These are phyloP conservation scores for Pichia occidentalis DNA, from an alignment of 805 yeast genomes.

Conservation along the genomic window DNA sequence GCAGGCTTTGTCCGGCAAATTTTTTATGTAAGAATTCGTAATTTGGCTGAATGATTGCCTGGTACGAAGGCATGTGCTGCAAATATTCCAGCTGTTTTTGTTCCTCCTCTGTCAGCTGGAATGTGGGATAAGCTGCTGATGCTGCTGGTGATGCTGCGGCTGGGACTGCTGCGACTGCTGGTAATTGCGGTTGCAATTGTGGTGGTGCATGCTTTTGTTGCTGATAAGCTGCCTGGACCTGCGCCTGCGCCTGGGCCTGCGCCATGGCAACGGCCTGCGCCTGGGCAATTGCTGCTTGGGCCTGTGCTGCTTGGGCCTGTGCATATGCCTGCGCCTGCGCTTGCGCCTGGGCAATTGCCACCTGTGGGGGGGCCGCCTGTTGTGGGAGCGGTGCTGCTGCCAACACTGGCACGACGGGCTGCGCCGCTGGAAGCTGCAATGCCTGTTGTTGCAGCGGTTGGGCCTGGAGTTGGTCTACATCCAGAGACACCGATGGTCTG, in stretches of 20 bases:
- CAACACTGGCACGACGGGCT: no score
- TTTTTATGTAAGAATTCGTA: conserved; percentile 24
- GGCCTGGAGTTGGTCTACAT: conserved; percentile 10
- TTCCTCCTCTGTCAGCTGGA: conserved; percentile 21
- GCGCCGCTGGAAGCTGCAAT: no score
- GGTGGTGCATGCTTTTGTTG: conserved; percentile 8
- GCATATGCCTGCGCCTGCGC: conserved; percentile 5
- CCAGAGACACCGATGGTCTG: conserved; percentile 11
- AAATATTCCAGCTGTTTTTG: conserved; percentile 26
- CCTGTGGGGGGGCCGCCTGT: conserved; percentile 1
- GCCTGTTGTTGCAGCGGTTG: conserved; percentile 4
- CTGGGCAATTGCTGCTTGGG: conserved; percentile 4
- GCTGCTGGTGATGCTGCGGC: conserved; percentile 7
- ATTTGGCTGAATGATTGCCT: conserved; percentile 31
- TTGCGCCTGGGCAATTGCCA: conserved; percentile 2
- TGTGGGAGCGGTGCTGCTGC: not conserved
- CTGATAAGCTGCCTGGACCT: not conserved
- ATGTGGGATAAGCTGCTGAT: not conserved
- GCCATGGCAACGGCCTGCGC: not conserved
- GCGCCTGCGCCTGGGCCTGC: conserved; percentile 3
- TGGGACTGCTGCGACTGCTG: conserved; percentile 1
- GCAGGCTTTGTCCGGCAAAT: conserved; percentile 22
- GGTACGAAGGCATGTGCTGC: conserved; percentile 31
- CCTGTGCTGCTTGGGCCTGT: not conserved
- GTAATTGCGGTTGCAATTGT: conserved; percentile 4